These are phyloP conservation scores for Oidiodendron maius DNA, from an alignment of 495 filamentous ascomycete genomes.

Conservation along the genomic window DNA sequence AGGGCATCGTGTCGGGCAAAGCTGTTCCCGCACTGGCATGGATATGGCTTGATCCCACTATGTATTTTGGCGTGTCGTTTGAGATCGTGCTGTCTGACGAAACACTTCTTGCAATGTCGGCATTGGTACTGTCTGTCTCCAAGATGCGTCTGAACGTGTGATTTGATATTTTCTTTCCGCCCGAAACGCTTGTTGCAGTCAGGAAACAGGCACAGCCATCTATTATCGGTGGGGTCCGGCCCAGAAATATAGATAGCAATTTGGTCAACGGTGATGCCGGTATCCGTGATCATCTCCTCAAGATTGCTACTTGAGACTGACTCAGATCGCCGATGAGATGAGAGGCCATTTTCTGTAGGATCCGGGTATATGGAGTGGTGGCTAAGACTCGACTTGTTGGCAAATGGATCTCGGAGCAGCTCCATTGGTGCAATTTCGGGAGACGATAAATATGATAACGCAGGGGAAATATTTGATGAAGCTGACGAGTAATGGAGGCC, in stretches of 20 bases:
- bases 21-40: conserved; percentile 81
- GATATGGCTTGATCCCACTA: conserved; percentile 85
- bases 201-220: conserved; percentile 81
- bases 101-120: conserved; percentile 83
- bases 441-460: conserved; percentile 33
- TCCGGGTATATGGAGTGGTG: conserved; percentile 15
- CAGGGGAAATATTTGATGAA: conserved; percentile 17
- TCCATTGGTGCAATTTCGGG: conserved; percentile 30
- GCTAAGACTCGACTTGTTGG: conserved; percentile 29
- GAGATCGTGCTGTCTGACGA: conserved; percentile 93
- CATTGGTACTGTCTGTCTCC: conserved; percentile 92
- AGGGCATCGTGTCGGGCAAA: conserved; percentile 94
- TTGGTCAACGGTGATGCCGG: conserved; percentile 80
- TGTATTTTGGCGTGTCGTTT: conserved; percentile 97
- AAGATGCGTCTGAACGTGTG: conserved; percentile 94
- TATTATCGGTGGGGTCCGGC: conserved; percentile 64
- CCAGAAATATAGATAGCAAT: conserved; percentile 80
- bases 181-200: conserved; percentile 82
- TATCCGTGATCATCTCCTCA: conserved; percentile 51
- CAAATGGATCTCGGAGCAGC: conserved; percentile 26
- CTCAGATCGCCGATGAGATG: conserved; percentile 39
- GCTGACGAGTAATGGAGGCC: conserved; percentile 18
- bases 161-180: conserved; percentile 95
- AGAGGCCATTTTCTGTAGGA: conserved; percentile 9
- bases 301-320: conserved; percentile 51